phyloP scores from a whole-genome alignment of 2,329 filamentous ascomycete genomes.

The Endoconidiophora laricicola region DNA sequence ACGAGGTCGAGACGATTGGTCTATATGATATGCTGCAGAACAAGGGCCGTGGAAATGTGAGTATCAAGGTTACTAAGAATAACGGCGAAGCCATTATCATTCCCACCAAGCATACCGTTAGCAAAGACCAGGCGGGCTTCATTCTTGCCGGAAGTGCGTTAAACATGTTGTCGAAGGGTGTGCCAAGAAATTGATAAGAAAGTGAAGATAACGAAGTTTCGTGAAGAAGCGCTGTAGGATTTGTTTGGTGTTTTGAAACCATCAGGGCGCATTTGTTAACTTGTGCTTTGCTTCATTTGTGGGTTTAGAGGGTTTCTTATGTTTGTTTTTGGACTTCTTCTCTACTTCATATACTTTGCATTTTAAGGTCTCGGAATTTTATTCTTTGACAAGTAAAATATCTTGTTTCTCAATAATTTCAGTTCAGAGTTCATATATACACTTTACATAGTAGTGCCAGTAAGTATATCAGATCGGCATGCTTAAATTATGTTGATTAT shows the following conservation, averaged over 20 bases:
- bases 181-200: background rate
- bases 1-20: conserved; percentile 68
- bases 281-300: background rate
- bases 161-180: conserved; percentile 62
- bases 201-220: background rate
- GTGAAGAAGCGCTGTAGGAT: background rate
- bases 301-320: background rate
- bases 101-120: conserved; percentile 73
- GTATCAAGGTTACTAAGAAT: conserved; percentile 45
- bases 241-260: background rate
- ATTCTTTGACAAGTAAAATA: no score
- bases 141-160: conserved; percentile 86
- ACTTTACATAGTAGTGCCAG: no score
- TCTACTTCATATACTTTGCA: background rate
- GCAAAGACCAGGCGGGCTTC: conserved; percentile 77
- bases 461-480: no score
- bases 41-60: conserved; percentile 63
- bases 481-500: no score
- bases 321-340: background rate
- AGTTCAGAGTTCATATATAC: no score
- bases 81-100: conserved; percentile 51
- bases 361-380: no score
- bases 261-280: background rate
- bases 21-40: conserved; percentile 65
- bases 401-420: no score